These are phyloP conservation scores for Aureobasidium sp. DNA, from an alignment of 2,329 filamentous ascomycete genomes.

Conservation along the genomic window DNA sequence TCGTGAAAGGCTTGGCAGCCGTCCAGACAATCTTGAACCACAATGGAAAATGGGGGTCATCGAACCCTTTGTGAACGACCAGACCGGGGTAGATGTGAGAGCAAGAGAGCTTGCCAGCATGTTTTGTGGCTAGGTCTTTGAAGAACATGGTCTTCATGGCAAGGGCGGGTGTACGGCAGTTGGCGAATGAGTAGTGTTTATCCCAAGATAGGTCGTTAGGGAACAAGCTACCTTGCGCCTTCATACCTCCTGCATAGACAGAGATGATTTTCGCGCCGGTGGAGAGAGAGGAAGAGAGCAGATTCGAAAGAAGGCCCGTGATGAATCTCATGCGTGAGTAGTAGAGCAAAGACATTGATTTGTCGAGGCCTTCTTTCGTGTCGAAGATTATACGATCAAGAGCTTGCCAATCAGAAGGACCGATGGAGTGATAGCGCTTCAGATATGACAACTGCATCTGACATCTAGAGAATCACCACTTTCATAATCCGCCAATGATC, in stretches of 20 bases:
- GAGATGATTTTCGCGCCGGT: conserved; percentile 19
- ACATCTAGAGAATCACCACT: too few species aligned
- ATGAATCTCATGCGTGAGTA: conserved; percentile 24
- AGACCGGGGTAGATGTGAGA: conserved; percentile 23
- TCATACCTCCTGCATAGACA: conserved; percentile 21
- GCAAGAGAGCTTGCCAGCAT: conserved; percentile 19
- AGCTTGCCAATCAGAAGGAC: too few species aligned
- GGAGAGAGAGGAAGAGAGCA: conserved; percentile 15
- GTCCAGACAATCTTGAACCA: conserved; percentile 19
- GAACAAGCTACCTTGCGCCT: conserved; percentile 12
- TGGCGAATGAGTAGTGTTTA: conserved; percentile 17
- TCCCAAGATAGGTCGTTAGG: conserved; percentile 20
- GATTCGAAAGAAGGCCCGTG: conserved; percentile 19
- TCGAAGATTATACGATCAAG: conserved; percentile 5
- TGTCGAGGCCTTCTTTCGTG: conserved; percentile 22
- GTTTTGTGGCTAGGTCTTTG: conserved; percentile 19
- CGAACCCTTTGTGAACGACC: conserved; percentile 19
- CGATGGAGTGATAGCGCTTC: too few species aligned
- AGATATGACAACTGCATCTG: too few species aligned
- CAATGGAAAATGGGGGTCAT: conserved; percentile 12
- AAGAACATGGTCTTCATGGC: conserved; percentile 23
- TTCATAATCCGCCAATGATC: too few species aligned
- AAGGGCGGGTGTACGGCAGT: conserved; percentile 17
- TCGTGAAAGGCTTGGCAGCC: conserved; percentile 9
- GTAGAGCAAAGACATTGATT: conserved; percentile 21